Evolutionary conservation across 164 flowering plant genomes (phyloP), one percentile per base, ranked within the genome.

Genomic region (Buxus sempervirens): DNA sequence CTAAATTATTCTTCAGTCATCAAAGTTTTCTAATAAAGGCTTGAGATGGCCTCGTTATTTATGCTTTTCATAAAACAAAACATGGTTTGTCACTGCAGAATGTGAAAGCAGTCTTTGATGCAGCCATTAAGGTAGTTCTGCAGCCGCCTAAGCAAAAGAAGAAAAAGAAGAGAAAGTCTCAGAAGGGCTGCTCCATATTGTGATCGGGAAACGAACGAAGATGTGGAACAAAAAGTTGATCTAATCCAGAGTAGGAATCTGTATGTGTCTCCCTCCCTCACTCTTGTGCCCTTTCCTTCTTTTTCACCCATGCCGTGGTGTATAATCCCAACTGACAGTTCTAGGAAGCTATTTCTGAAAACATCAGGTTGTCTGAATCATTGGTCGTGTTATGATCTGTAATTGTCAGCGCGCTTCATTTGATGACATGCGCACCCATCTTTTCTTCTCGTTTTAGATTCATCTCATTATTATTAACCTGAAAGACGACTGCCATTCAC

Each of bases 61-160:
- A 63, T 22, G 21, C 24, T 15, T 23, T 55, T 42, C 16, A 22
- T 19, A 38, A 41, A n/a, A n/a, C n/a, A n/a, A 45, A 56, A 56
- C 13, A 18, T n/a, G 9, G 0, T 51, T 25, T 66, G 51, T 14
- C 6, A 60, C 54, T 67, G 73, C 86, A 87, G 91, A 87, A 87
- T 71, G 91, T 87, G 64, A 87, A 87, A 73, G 81, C 68, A 67
- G 89, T 85, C 1, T 87, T 87, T 62, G 91, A 85, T 71, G 84
- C 81, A 36, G 91, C 91, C 62, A 87, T 87, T 42, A 82, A 79
- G 73, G 91, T 87, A 54, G 89, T 87, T 45, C 91, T 87, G 64
- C 91, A 87, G 71, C 89, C 91, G 21, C 91, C 91, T 9, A 87
- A 84, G 76, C 74, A 76, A 70, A 89, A 82, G 88, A 87, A 84